These are phyloP conservation scores for Suillus clintonianus DNA, from an alignment of 768 basidiomycete species.

Conservation along the genomic window DNA sequence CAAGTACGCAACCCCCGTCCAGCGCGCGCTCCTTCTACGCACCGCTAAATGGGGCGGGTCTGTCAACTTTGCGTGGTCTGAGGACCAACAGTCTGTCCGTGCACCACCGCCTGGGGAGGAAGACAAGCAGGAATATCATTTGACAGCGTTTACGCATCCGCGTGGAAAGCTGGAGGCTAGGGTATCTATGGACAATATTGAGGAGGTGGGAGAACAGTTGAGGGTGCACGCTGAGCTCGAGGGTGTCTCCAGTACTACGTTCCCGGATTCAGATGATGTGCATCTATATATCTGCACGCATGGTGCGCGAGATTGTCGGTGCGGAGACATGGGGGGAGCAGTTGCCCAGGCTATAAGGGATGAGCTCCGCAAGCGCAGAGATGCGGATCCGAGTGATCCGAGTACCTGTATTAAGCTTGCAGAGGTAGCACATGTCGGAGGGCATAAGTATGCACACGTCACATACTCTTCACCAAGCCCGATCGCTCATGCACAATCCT, in stretches of 20 bases:
- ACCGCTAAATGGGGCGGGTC: conserved; percentile 50
- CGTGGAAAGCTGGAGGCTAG: conserved; percentile 49
- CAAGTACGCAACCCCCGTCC: conserved; percentile 48
- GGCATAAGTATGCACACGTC: conserved; percentile 64
- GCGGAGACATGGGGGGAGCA: conserved; percentile 62
- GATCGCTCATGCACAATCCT: conserved; percentile 6
- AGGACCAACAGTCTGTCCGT: conserved; percentile 21
- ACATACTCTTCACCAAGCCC: background rate
- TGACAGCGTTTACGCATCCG: conserved; percentile 53
- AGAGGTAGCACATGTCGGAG: conserved; percentile 79
- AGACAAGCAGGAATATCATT: conserved; percentile 29
- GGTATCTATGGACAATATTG: conserved; percentile 51
- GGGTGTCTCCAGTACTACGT: conserved; percentile 7
- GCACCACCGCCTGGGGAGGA: conserved; percentile 16
- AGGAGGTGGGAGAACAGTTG: conserved; percentile 42
- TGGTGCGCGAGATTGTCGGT: conserved; percentile 76
- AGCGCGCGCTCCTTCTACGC: conserved; percentile 49
- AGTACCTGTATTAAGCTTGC: conserved; percentile 48
- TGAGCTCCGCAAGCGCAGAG: conserved; percentile 47
- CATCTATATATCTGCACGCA: conserved; percentile 79
- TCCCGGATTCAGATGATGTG: conserved; percentile 24
- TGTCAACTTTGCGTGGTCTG: conserved; percentile 64
- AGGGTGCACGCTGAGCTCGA: conserved; percentile 34
- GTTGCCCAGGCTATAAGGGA: conserved; percentile 55
- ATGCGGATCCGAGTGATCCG: conserved; percentile 24